phyloP scores from a whole-genome alignment of 768 basidiomycete species.

The Aureoboletus auriporus region DNA sequence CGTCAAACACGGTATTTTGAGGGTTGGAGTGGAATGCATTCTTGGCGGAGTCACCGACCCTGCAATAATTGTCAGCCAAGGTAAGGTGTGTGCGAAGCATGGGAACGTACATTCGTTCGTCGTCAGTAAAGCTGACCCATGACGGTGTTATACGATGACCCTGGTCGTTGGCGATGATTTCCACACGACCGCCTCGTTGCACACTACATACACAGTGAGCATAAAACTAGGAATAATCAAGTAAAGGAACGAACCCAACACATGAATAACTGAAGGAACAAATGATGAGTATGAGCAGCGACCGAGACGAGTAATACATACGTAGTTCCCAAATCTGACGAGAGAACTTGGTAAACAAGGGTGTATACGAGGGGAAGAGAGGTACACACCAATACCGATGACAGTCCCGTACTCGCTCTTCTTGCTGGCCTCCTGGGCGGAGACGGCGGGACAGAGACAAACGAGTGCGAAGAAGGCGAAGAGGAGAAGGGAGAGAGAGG shows the following conservation, averaged over 20 bases:
- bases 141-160: conserved; percentile 88
- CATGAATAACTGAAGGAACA: conserved; percentile 73
- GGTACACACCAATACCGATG: conserved; percentile 79
- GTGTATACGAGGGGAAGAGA: fast-evolving
- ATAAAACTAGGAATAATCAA: not conserved
- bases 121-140: conserved; percentile 79
- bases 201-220: conserved; percentile 45
- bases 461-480: conserved; percentile 68
- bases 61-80: not conserved
- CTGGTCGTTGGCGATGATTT: conserved; percentile 88
- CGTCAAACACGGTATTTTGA: conserved; percentile 92
- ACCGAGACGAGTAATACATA: conserved; percentile 32
- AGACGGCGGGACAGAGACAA: conserved; percentile 62
- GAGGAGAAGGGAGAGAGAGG: conserved; percentile 57
- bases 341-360: conserved; percentile 6
- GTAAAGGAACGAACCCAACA: conserved; percentile 66
- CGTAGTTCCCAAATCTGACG: conserved; percentile 87
- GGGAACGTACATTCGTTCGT: conserved; percentile 57
- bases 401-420: conserved; percentile 82
- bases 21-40: conserved; percentile 94
- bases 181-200: conserved; percentile 79
- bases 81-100: too few relatives aligned
- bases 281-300: conserved; percentile 13
- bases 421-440: conserved; percentile 55
- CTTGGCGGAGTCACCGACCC: conserved; percentile 93